A percentile compares a stretch with the other conserved stretches of the same genome.
These are phyloP conservation scores for Grigorovia humatica DNA, from an alignment of 805 yeast genomes.

Conservation along the genomic window DNA sequence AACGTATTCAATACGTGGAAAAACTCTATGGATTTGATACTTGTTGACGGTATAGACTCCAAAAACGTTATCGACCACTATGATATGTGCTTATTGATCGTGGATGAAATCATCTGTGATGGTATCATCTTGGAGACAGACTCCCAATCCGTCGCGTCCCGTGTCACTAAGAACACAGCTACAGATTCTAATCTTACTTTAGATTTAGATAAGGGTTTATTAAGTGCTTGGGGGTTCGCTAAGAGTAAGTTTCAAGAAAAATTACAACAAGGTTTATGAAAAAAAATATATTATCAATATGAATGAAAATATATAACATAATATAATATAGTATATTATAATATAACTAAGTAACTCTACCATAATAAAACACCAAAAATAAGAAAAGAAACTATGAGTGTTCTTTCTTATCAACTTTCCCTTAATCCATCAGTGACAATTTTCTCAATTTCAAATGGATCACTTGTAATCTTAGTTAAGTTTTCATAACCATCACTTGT, in stretches of 20 bases:
- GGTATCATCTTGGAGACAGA: slow-evolving; percentile 90
- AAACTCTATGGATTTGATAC: slow-evolving; percentile 71
- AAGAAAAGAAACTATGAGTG: too few species aligned
- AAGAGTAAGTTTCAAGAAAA: slow-evolving; percentile 55
- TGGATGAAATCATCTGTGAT: slow-evolving; percentile 89
- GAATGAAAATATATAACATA: too few species aligned
- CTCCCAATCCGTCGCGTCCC: slow-evolving; percentile 71
- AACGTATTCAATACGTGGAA: slow-evolving; percentile 66
- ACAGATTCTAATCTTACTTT: slow-evolving; percentile 53
- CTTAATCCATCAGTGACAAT: slow-evolving; percentile 64
- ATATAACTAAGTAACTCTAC: too few species aligned
- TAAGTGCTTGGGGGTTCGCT: slow-evolving; percentile 83
- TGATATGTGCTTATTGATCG: slow-evolving; percentile 75
- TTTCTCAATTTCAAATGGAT: slow-evolving; percentile 68
- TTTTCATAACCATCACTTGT: slow-evolving; percentile 71
- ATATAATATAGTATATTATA: too few species aligned
- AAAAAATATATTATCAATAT: too few species aligned
- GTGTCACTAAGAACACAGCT: slow-evolving; percentile 83
- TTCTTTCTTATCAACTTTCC: slow-evolving; percentile 36
- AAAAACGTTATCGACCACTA: slow-evolving; percentile 68
- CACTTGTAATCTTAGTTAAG: slow-evolving; percentile 73
- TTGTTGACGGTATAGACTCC: slow-evolving; percentile 60
- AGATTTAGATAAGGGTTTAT: slow-evolving; percentile 67
- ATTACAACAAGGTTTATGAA: slow-evolving; percentile 34
- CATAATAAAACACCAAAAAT: too few species aligned